These are phyloP conservation scores for Lablab purpureus DNA, from an alignment of 306 rosid genomes.

Conservation along the genomic window DNA sequence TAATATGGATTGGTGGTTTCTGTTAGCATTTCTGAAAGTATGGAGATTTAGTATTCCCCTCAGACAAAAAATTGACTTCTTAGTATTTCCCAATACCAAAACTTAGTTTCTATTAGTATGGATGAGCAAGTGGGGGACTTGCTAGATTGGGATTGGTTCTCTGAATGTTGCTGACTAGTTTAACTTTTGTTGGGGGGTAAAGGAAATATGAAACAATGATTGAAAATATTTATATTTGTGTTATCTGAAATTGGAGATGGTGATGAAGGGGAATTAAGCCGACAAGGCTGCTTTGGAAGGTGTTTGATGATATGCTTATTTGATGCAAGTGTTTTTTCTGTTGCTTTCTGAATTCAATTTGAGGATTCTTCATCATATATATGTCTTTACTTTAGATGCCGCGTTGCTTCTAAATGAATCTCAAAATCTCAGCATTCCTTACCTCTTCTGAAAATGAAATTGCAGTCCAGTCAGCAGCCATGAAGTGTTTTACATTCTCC, in stretches of 20 bases:
- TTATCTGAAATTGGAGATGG: conserved; percentile 38
- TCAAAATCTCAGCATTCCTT: conserved; percentile 35
- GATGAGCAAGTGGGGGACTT: neutral
- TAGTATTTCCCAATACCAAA: neutral
- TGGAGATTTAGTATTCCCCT: neutral
- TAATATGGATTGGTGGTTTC: neutral
- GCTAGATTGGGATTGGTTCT: conserved; percentile 1
- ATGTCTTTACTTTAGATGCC: conserved; percentile 37
- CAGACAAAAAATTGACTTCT: neutral
- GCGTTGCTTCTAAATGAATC: conserved; percentile 36
- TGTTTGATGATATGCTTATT: conserved; percentile 32
- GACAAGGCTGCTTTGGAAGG: conserved; percentile 26
- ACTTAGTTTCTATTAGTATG: neutral
- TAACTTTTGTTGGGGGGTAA: neutral
- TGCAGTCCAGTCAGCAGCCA: conserved; percentile 51
- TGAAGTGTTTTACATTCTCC: conserved; percentile 79
- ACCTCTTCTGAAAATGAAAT: conserved; percentile 38
- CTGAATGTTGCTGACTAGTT: conserved; percentile 23
- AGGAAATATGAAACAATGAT: neutral
- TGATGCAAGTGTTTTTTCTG: conserved; percentile 38
- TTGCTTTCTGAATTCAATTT: conserved; percentile 34
- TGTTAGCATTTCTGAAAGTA: neutral
- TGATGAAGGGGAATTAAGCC: conserved; percentile 13
- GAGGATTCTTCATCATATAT: conserved; percentile 16
- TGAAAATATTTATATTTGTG: neutral